Base-by-base conservation (phyloP, 164 flowering plant species). In the Tetracentron sinense region DNA sequence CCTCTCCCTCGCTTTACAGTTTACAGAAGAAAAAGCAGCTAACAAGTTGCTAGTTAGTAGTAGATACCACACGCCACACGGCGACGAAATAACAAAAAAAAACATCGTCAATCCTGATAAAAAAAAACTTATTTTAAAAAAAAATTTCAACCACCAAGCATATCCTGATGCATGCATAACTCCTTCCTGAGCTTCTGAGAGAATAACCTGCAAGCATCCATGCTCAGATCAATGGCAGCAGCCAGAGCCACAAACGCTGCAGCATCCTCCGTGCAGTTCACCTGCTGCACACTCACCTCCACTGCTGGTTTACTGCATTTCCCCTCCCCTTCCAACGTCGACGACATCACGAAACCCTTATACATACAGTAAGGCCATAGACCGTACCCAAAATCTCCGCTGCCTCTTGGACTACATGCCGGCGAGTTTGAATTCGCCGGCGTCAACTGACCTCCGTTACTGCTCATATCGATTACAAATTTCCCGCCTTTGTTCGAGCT, bases 171-270 rank as follows among this genome's bases (percentile, higher is more conserved):
- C 2, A 73, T 81, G 63, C 85, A 77, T 21, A 94, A 70, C 71
- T 91, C 98, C 56, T 86, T 94, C 71, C 96, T 75, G 15, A 91
- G 84, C 82, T 81, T 88, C 0, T 83, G 88, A 14, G 96, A 85
- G 77, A 94, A 94, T 3, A 87, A 80, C 80, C 80, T 77, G 72
- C 97, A 91, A 11, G 98, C 98, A 49, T 94, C 98, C 81, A 91
- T 80, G 68, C 98, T 94, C 11, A 94, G 78, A 72, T 94, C 96
- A 27, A 94, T 53, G 28, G 98, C 98, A 0, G 98, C 97, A 0
- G 95, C 77, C 4, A 94, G 61, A 1, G 98, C 98, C 64, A 94
- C 92, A 71, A 75, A 94, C 0, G 83, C 89, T 0, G 98, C 98
- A 3, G 95, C 97, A 54, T 94, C 98, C 68, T 87, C 97, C 27